Percentiles rank a stretch among this genome's conserved stretches.
Conservation (phyloP, 306 rosid species). For the Macrotyloma uniflorum region DNA sequence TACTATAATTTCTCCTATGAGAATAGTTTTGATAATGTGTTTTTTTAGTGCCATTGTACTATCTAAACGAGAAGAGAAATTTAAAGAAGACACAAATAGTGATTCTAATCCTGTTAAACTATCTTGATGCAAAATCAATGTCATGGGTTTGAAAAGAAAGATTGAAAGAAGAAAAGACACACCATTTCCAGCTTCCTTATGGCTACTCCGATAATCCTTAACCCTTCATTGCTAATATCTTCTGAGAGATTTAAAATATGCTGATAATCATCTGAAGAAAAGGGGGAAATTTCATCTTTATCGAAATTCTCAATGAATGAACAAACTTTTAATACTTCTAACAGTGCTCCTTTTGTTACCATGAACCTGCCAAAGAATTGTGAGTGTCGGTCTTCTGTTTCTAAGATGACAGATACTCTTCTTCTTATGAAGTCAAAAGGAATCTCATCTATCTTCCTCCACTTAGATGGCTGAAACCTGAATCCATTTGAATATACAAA, state of each 20-base stretch:
- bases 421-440: conserved; percentile 90
- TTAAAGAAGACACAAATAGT: not conserved
- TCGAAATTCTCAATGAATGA: conserved; percentile 61
- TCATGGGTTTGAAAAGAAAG: conserved; percentile 8
- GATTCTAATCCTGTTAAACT: not conserved
- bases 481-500: conserved; percentile 75
- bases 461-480: conserved; percentile 80
- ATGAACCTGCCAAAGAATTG: conserved; percentile 48
- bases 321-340: conserved; percentile 75
- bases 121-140: conserved; percentile 1
- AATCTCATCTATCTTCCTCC: conserved; percentile 78
- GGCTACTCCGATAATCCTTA: conserved; percentile 78
- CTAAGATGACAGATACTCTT: conserved; percentile 74
- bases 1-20: not conserved
- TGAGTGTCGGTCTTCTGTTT: conserved; percentile 48
- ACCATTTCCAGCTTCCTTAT: conserved; percentile 67
- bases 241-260: conserved; percentile 62
- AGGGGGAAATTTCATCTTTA: conserved; percentile 30
- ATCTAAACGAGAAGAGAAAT: not conserved
- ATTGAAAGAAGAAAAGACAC: conserved; percentile 28
- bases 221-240: conserved; percentile 72
- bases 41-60: not conserved
- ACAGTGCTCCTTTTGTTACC: conserved; percentile 86
- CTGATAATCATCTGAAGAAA: conserved; percentile 52
- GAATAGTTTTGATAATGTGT: not conserved